Evolutionary conservation across 805 yeast species (phyloP).

Genomic region (Clavispora fructus): DNA sequence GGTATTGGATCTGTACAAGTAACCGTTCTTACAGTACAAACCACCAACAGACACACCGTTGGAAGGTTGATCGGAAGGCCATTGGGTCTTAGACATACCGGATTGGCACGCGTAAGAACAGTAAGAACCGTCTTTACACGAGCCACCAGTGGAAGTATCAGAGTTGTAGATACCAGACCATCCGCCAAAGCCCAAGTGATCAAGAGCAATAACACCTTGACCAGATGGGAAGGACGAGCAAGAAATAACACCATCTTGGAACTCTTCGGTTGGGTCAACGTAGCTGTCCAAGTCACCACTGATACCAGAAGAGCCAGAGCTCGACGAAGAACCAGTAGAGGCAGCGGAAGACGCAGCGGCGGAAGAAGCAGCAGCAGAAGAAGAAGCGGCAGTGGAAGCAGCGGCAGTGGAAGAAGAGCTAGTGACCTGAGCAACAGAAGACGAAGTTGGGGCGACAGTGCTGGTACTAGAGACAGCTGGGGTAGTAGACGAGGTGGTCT

Average conservation of each 20-base stretch:
- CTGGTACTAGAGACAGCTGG: slow-evolving; percentile 11
- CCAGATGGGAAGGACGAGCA: slow-evolving; percentile 76
- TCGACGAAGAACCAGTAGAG: slow-evolving; percentile 14
- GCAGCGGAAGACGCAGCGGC: slow-evolving; percentile 12
- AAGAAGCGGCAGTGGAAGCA: slow-evolving; percentile 10
- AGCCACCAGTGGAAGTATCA: slow-evolving; percentile 55
- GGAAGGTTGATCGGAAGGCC: slow-evolving; percentile 65
- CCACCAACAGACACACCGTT: slow-evolving; percentile 74
- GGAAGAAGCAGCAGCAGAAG: slow-evolving; percentile 6
- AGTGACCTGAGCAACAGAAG: background rate
- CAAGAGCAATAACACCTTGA: slow-evolving; percentile 74
- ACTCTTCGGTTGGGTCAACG: slow-evolving; percentile 52
- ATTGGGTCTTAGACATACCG: slow-evolving; percentile 78
- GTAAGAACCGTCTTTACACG: slow-evolving; percentile 84
- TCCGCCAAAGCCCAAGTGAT: slow-evolving; percentile 74
- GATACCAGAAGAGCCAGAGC: slow-evolving; percentile 24
- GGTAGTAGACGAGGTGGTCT: slow-evolving; percentile 12
- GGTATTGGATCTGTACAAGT: slow-evolving; percentile 55
- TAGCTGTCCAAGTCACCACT: slow-evolving; percentile 57
- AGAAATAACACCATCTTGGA: slow-evolving; percentile 65
- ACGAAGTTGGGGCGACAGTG: slow-evolving; percentile 4
- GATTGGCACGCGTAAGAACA: slow-evolving; percentile 78
- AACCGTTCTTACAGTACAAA: slow-evolving; percentile 55
- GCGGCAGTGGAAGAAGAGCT: slow-evolving; percentile 8
- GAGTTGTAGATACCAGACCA: slow-evolving; percentile 69